phyloP scores from a whole-genome alignment of 345 rosid genomes.

The Cardamine occulta region DNA sequence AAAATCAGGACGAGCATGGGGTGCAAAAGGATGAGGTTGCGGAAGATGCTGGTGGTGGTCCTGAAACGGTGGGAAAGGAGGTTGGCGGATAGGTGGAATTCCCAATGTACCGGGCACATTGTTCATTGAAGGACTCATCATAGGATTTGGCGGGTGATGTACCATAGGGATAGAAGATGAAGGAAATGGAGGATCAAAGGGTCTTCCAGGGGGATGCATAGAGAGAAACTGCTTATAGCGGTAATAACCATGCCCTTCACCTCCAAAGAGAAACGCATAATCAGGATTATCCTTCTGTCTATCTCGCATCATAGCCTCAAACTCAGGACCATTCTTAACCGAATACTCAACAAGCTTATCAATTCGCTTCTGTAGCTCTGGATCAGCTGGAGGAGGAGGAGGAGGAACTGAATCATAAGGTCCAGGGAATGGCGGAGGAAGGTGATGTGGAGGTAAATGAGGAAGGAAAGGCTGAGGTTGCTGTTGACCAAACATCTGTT shows the following conservation, averaged over 20 bases:
- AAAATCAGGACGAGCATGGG: slow-evolving; percentile 73
- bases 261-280: slow-evolving; percentile 85
- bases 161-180: slow-evolving; percentile 57
- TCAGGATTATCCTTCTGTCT: slow-evolving; percentile 97
- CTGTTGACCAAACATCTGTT: slow-evolving; percentile 77
- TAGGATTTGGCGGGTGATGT: slow-evolving; percentile 76
- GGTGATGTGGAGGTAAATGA: slow-evolving; percentile 66
- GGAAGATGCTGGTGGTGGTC: slow-evolving; percentile 76
- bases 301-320: slow-evolving; percentile 94
- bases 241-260: slow-evolving; percentile 90
- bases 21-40: slow-evolving; percentile 62
- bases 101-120: slow-evolving; percentile 56
- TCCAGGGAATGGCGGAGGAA: slow-evolving; percentile 69
- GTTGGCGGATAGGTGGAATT: slow-evolving; percentile 75
- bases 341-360: slow-evolving; percentile 95
- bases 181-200: slow-evolving; percentile 66
- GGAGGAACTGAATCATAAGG: slow-evolving; percentile 73
- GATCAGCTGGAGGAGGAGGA: slow-evolving; percentile 72
- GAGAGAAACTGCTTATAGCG: slow-evolving; percentile 86
- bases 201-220: slow-evolving; percentile 59
- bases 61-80: slow-evolving; percentile 75
- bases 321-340: slow-evolving; percentile 91
- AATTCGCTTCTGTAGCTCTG: slow-evolving; percentile 94
- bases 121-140: slow-evolving; percentile 57
- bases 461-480: slow-evolving; percentile 67